Conservation (phyloP, 1,284 basidiomycete species). For the Crucibulum cyathiforme region DNA sequence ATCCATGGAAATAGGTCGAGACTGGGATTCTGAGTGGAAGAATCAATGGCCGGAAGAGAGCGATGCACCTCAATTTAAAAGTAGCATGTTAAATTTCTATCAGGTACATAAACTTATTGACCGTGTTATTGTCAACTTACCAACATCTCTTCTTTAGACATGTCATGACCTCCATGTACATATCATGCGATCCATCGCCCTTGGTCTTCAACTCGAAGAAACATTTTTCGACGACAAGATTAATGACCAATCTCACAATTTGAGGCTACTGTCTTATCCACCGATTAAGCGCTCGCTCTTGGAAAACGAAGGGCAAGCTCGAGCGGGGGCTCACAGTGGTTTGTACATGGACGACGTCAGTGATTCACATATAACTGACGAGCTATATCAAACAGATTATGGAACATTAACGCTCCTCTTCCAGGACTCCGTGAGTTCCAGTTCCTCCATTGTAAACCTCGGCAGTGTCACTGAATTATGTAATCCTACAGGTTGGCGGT, state of each 20-base stretch:
- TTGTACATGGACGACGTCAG: constrained; percentile 10
- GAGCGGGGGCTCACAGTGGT: constrained; percentile 83
- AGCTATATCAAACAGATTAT: constrained; percentile 60
- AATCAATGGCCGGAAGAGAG: constrained; percentile 80
- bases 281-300: constrained; percentile 67
- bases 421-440: constrained; percentile 68
- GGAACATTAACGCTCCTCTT: constrained; percentile 86
- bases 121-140: neutral
- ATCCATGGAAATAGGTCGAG: constrained; percentile 84
- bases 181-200: constrained; percentile 82
- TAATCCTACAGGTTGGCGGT: constrained; percentile 69
- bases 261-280: constrained; percentile 79
- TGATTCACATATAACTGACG: neutral
- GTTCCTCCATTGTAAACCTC: neutral
- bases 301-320: constrained; percentile 69
- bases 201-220: constrained; percentile 77
- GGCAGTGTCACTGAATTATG: constrained; percentile 1
- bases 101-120: constrained; percentile 42
- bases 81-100: constrained; percentile 77
- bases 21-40: constrained; percentile 76
- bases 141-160: constrained; percentile 44
- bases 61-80: constrained; percentile 71
- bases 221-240: constrained; percentile 77
- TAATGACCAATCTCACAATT: constrained; percentile 77
- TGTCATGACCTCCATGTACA: constrained; percentile 77